These are phyloP conservation scores for Anthracocystis panici-leucophaei DNA, from an alignment of 1,284 basidiomycete species.

Conservation along the genomic window DNA sequence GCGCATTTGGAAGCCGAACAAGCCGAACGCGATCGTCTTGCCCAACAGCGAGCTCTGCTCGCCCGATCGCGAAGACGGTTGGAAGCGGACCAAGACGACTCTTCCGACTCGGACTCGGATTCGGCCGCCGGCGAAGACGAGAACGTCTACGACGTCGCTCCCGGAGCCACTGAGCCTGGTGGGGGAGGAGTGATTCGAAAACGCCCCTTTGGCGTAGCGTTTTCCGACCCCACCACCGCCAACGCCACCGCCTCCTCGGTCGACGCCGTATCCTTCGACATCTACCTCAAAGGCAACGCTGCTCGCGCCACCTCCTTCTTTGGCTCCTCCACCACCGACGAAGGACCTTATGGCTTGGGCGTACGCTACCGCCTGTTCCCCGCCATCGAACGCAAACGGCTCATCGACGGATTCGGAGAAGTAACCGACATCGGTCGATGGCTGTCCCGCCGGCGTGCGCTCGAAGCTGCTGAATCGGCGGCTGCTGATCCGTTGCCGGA, in stretches of 20 bases:
- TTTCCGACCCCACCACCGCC: conserved; percentile 61
- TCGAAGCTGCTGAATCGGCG: conserved; percentile 50
- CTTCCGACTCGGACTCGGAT: conserved; percentile 71
- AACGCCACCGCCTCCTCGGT: conserved; percentile 73
- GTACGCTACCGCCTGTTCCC: conserved; percentile 97
- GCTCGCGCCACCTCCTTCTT: conserved; percentile 84
- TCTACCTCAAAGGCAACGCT: conserved; percentile 94
- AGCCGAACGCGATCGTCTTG: conserved; percentile 83
- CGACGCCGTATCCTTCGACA: conserved; percentile 82
- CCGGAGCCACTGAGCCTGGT: conserved; percentile 12
- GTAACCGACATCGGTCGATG: conserved; percentile 84
- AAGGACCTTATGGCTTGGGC: conserved; percentile 73
- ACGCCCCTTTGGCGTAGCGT: conserved; percentile 30
- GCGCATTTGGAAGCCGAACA: conserved; percentile 82
- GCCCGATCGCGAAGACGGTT: conserved; percentile 84
- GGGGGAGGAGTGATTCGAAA: conserved; percentile 25
- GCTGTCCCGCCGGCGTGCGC: conserved; percentile 55
- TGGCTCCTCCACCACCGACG: conserved; percentile 71
- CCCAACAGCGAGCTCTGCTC: conserved; percentile 85
- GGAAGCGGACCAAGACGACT: conserved; percentile 77
- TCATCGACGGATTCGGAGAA: conserved; percentile 96
- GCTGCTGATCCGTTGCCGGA: conserved; percentile 21
- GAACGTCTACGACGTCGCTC: conserved; percentile 63
- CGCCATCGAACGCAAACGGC: conserved; percentile 88
- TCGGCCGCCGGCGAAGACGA: conserved; percentile 75